Evolutionary conservation across 2,329 filamentous ascomycete genomes (phyloP).

Genomic region (Gnomoniopsis smithogilvyi): DNA sequence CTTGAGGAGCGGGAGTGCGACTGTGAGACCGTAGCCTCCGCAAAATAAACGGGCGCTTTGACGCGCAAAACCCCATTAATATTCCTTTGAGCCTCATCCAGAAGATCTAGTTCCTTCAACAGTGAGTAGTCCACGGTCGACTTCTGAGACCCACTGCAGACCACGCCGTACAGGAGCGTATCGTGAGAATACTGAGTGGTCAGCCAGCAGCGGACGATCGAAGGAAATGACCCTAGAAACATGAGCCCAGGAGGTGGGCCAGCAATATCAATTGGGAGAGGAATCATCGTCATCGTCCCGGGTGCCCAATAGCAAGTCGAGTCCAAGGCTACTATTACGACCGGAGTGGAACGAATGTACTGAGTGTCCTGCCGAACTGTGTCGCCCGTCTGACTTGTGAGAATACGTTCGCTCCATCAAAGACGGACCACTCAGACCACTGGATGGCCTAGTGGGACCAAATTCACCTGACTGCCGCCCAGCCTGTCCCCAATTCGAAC

Average conservation of each 20-base stretch:
- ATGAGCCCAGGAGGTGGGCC: constrained; percentile 80
- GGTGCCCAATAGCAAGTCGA: constrained; percentile 66
- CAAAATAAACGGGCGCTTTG: constrained; percentile 80
- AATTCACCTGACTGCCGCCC: constrained; percentile 83
- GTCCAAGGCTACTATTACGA: constrained; percentile 81
- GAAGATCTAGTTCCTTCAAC: constrained; percentile 69
- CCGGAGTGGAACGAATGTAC: constrained; percentile 67
- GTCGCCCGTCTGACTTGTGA: constrained; percentile 92
- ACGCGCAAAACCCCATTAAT: constrained; percentile 66
- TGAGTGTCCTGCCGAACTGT: constrained; percentile 88
- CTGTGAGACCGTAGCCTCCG: constrained; percentile 81
- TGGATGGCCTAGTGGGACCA: constrained; percentile 70
- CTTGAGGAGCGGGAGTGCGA: constrained; percentile 69
- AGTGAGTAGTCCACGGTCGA: constrained; percentile 78
- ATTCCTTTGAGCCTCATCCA: constrained; percentile 62
- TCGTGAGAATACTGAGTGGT: constrained; percentile 87
- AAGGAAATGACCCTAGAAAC: constrained; percentile 82
- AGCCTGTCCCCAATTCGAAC: constrained; percentile 77
- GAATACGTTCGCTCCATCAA: constrained; percentile 90
- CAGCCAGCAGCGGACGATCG: constrained; percentile 94
- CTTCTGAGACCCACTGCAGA: constrained; percentile 88
- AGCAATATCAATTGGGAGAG: constrained; percentile 68
- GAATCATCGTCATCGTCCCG: constrained; percentile 41
- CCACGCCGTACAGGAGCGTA: constrained; percentile 82
- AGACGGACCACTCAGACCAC: constrained; percentile 72